Percentiles rank a stretch among this genome's conserved stretches.
Conservation (phyloP, 257 asterid genomes). For the Capsicum rhomboideum region DNA sequence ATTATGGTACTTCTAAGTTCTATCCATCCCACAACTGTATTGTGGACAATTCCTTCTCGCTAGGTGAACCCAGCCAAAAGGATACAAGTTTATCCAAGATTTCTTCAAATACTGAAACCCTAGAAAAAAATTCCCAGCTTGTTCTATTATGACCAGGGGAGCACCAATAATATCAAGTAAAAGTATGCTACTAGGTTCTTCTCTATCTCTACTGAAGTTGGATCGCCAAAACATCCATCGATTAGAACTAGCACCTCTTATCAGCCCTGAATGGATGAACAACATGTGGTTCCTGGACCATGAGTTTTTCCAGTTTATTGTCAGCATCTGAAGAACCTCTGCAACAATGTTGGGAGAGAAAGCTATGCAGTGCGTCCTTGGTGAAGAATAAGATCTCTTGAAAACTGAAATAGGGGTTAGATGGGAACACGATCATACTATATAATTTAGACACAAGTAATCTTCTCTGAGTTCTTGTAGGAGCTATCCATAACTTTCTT, state of each 20-base stretch:
- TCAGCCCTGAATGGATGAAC: not conserved
- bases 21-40: not conserved
- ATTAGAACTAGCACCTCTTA: not conserved
- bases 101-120: slow-evolving; percentile 50
- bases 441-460: not conserved
- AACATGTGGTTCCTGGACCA: not conserved
- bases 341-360: not conserved
- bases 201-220: slow-evolving; percentile 2
- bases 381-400: not conserved
- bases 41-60: not conserved
- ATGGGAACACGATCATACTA: not conserved
- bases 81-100: slow-evolving; percentile 32
- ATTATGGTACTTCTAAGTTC: not conserved
- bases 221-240: slow-evolving; percentile 3
- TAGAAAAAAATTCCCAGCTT: slow-evolving; percentile 25
- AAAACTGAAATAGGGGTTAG: not conserved
- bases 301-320: not conserved
- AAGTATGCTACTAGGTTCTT: not conserved
- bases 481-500: not conserved
- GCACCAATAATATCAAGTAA: slow-evolving; percentile 19
- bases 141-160: slow-evolving; percentile 24
- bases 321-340: not conserved
- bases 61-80: not conserved
- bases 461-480: not conserved
- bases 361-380: not conserved